Conservation (phyloP, 1,284 basidiomycete species). For the Leccinum subrobustum region DNA sequence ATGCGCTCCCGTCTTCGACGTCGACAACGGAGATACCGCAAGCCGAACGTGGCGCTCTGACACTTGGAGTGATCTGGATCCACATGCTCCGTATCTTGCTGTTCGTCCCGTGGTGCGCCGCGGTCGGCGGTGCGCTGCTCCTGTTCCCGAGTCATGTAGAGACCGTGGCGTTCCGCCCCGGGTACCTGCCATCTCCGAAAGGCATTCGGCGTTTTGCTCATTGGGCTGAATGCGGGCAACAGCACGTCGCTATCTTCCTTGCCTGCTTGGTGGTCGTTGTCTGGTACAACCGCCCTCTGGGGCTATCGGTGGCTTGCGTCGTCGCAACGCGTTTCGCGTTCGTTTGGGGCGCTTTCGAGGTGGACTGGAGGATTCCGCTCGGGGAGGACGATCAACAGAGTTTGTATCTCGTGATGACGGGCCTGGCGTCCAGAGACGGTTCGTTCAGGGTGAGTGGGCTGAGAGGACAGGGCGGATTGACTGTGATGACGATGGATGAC, state of each 20-base stretch:
- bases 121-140: conserved; percentile 44
- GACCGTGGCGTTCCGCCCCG: conserved; percentile 38
- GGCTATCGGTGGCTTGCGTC: conserved; percentile 29
- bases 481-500: not conserved
- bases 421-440: conserved; percentile 10
- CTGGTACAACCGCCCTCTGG: conserved; percentile 30
- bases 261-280: conserved; percentile 29
- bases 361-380: conserved; percentile 36
- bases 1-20: not conserved
- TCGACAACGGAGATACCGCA: not conserved
- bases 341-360: conserved; percentile 39
- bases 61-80: not conserved
- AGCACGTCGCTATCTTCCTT: conserved; percentile 44
- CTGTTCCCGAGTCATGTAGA: conserved; percentile 41
- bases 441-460: not conserved
- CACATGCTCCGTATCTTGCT: conserved; percentile 26
- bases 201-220: conserved; percentile 45
- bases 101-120: conserved; percentile 49
- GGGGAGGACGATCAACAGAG: conserved; percentile 46
- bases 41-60: not conserved
- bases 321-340: conserved; percentile 34
- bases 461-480: not conserved
- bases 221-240: conserved; percentile 42
- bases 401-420: conserved; percentile 39
- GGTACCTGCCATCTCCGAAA: conserved; percentile 37